phyloP scores from a whole-genome alignment of 306 rosid species.

The Sophora flavescens region DNA sequence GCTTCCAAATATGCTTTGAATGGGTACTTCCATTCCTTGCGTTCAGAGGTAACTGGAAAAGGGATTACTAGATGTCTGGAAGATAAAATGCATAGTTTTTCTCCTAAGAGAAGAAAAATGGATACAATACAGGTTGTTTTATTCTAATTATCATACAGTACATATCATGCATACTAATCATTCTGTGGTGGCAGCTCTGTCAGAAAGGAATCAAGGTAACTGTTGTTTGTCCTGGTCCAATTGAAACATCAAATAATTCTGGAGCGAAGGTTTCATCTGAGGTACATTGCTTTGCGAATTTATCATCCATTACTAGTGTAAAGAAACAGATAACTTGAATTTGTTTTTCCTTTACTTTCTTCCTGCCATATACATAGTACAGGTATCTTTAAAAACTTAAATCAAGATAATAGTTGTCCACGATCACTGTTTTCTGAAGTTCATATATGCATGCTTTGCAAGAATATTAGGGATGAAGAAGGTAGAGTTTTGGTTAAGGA shows the following conservation, averaged over 20 bases:
- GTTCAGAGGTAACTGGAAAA: conserved; percentile 78
- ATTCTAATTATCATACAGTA: conserved; percentile 23
- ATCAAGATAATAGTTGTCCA: conserved; percentile 5
- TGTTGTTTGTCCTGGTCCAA: conserved; percentile 94
- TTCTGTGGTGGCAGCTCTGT: conserved; percentile 65
- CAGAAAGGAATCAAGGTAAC: conserved; percentile 87
- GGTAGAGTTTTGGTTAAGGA: no score
- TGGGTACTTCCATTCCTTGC: conserved; percentile 91
- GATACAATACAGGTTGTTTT: conserved; percentile 7
- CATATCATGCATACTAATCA: conserved; percentile 25
- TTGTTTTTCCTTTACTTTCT: conserved; percentile 30
- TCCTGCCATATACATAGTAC: conserved; percentile 15
- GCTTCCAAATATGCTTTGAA: conserved; percentile 93
- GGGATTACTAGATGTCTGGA: conserved; percentile 2
- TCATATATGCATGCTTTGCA: not conserved
- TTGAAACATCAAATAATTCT: conserved; percentile 68
- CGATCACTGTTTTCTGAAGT: conserved; percentile 6
- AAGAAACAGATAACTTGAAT: conserved; percentile 41
- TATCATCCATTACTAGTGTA: conserved; percentile 26
- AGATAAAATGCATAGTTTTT: conserved; percentile 29
- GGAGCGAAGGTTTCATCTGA: conserved; percentile 62
- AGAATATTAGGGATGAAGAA: no score
- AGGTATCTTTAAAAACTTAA: conserved; percentile 30
- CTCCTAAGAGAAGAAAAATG: conserved; percentile 1
- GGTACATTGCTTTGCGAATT: conserved; percentile 58